Evolutionary conservation across 306 rosid genomes (phyloP).

Genomic region (Rosa persica): DNA sequence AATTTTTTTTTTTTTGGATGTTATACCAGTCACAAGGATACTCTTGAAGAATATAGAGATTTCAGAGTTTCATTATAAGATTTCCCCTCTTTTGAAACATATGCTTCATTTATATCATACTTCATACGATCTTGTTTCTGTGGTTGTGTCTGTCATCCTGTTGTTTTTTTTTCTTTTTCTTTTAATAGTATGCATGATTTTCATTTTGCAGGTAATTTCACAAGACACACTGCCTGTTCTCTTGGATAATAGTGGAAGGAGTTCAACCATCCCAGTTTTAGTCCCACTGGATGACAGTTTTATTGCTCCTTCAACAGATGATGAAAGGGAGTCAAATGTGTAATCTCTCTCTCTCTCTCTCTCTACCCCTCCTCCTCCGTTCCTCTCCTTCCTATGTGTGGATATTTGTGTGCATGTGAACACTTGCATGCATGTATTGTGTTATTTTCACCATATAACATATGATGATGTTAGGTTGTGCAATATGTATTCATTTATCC

Average conservation of each 20-base stretch:
- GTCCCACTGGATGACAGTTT: conserved; percentile 37
- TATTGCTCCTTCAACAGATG: conserved; percentile 35
- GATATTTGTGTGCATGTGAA: background rate
- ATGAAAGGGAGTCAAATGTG: conserved; percentile 49
- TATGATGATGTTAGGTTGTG: background rate
- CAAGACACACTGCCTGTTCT: conserved; percentile 35
- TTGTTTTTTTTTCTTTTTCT: conserved; percentile 2
- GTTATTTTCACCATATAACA: background rate
- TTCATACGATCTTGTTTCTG: conserved; percentile 10
- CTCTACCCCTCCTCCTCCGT: background rate
- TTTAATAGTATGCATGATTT: conserved; percentile 13
- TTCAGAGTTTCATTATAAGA: background rate
- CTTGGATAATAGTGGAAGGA: conserved; percentile 42
- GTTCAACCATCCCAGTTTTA: conserved; percentile 37
- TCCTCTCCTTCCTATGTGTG: background rate
- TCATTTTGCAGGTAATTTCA: conserved; percentile 52
- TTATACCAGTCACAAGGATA: background rate
- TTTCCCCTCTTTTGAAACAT: background rate
- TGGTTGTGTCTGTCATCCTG: conserved; percentile 14
- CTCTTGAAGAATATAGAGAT: too few species aligned
- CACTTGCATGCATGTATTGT: conserved; percentile 10
- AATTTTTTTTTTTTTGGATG: background rate
- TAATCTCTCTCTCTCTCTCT: conserved; percentile 45
- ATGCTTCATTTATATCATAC: background rate
- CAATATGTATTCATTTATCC: background rate